Evolutionary conservation across 805 yeast species (phyloP).

Genomic region (Isabelozyma gotoi): DNA sequence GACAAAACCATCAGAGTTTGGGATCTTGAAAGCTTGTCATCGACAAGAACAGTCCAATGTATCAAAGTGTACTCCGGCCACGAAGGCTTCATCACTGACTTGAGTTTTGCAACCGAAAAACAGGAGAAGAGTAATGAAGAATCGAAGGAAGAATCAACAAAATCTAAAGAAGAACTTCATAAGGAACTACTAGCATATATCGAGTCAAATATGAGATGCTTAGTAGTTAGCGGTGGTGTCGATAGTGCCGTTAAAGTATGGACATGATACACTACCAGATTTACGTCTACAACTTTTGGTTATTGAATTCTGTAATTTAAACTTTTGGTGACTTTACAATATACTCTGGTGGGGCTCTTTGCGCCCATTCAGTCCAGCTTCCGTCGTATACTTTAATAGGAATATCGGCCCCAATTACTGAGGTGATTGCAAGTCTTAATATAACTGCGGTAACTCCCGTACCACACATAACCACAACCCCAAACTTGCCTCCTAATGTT

Average conservation of each 20-base stretch:
- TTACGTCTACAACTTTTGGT: too few species aligned
- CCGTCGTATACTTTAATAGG: constrained; percentile 64
- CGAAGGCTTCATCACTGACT: constrained; percentile 71
- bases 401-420: constrained; percentile 33
- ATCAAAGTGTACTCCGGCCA: constrained; percentile 58
- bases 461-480: constrained; percentile 88
- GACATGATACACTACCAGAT: too few species aligned
- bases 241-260: constrained; percentile 58
- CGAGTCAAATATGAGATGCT: constrained; percentile 56
- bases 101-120: constrained; percentile 50
- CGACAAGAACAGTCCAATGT: constrained; percentile 43
- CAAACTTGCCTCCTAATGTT: constrained; percentile 46
- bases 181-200: constrained; percentile 26
- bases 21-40: constrained; percentile 53
- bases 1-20: constrained; percentile 76
- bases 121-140: constrained; percentile 1
- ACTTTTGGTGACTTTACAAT: constrained; percentile 50
- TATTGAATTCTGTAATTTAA: too few species aligned
- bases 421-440: constrained; percentile 64
- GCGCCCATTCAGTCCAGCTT: constrained; percentile 86
- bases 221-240: constrained; percentile 63
- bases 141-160: constrained; percentile 12
- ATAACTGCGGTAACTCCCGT: constrained; percentile 96
- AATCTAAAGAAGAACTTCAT: constrained; percentile 12
- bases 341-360: constrained; percentile 58